Percentiles rank a stretch among this genome's conserved stretches.
These are phyloP conservation scores for Cercospora canescens DNA, from an alignment of 2,329 filamentous ascomycete species.

Conservation along the genomic window DNA sequence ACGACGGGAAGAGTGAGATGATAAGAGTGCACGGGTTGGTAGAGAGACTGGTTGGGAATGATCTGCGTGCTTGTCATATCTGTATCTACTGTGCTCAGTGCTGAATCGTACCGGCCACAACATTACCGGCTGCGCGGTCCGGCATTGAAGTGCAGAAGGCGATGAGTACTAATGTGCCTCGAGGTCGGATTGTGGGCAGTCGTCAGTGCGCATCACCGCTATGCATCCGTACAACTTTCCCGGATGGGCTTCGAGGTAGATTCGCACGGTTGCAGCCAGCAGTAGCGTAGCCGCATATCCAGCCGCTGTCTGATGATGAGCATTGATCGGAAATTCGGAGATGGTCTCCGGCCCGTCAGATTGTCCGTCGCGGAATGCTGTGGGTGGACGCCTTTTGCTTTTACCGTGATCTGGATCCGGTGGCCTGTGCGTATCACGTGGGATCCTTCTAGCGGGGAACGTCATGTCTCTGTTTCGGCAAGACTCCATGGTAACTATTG, in stretches of 20 bases:
- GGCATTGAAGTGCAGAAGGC: background rate
- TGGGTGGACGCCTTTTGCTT: background rate
- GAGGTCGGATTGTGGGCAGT: background rate
- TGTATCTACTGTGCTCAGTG: too few relatives aligned
- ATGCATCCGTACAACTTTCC: background rate
- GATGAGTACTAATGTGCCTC: background rate
- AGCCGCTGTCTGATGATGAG: background rate
- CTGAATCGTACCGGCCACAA: background rate
- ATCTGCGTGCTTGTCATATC: background rate
- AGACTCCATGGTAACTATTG: slow-evolving; percentile 7
- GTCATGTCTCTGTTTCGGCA: slow-evolving; percentile 11
- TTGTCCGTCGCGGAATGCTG: background rate
- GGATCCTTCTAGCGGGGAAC: background rate
- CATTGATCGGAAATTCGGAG: background rate
- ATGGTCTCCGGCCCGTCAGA: background rate
- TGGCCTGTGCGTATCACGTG: background rate
- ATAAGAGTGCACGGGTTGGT: background rate
- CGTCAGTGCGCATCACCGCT: background rate
- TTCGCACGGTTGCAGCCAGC: background rate
- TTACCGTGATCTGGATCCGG: slow-evolving; percentile 3
- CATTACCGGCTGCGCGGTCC: background rate
- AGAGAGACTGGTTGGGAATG: background rate
- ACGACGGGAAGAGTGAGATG: too few relatives aligned
- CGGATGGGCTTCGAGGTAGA: background rate
- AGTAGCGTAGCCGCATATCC: background rate